Percentiles rank a stretch among this genome's conserved stretches.
These are phyloP conservation scores for Capsella bursapastoris DNA, from an alignment of 345 rosid genomes.

Conservation along the genomic window DNA sequence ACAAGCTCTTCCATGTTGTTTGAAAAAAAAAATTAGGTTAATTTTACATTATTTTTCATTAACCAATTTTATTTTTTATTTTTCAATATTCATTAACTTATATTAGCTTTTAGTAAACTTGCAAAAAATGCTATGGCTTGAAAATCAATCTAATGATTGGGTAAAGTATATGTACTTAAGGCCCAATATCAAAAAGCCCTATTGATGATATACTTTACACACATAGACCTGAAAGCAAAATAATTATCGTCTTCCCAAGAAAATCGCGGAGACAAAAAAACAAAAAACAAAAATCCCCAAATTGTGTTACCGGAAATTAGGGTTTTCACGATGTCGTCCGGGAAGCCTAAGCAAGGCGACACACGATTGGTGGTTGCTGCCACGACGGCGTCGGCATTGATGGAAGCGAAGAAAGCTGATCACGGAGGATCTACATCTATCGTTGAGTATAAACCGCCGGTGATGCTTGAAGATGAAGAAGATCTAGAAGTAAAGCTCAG, in stretches of 20 bases:
- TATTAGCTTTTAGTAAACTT: too few species aligned
- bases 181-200: slow-evolving; percentile 11
- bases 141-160: too few species aligned
- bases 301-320: slow-evolving; percentile 34
- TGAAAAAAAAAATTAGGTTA: too few species aligned
- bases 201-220: not conserved
- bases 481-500: slow-evolving; percentile 92
- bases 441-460: slow-evolving; percentile 78
- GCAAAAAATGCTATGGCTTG: too few species aligned
- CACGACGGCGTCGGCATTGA: slow-evolving; percentile 39
- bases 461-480: slow-evolving; percentile 83
- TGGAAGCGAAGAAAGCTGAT: slow-evolving; percentile 52
- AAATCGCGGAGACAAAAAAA: not conserved
- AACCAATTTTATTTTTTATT: too few species aligned
- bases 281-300: slow-evolving; percentile 25
- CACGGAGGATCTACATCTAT: slow-evolving; percentile 58
- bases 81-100: too few species aligned
- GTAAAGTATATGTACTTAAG: too few species aligned
- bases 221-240: not conserved
- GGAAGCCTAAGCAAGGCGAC: slow-evolving; percentile 54
- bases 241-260: not conserved
- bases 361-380: slow-evolving; percentile 54
- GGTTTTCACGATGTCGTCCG: slow-evolving; percentile 65
- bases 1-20: too few species aligned
- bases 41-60: too few species aligned